These are phyloP conservation scores for Amaranthus hypochondriacus DNA, from an alignment of 148 eudicot genomes.

Conservation along the genomic window DNA sequence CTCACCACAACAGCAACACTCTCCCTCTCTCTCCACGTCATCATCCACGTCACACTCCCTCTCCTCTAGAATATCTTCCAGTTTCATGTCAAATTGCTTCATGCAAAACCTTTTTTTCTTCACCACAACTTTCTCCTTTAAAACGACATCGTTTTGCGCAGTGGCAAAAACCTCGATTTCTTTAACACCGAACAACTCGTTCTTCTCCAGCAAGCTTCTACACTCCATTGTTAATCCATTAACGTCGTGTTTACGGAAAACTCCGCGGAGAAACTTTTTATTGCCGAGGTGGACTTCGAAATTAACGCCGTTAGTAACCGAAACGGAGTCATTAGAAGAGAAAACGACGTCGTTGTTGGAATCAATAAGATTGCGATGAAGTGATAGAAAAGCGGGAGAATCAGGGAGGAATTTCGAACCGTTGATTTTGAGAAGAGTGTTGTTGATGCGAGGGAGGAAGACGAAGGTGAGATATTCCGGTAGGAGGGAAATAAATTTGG, in stretches of 20 bases:
- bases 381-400: slow-evolving; percentile 50
- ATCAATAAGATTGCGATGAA: slow-evolving; percentile 32
- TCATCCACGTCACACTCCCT: slow-evolving; percentile 34
- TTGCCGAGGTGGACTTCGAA: slow-evolving; percentile 54
- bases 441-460: slow-evolving; percentile 52
- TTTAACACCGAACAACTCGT: slow-evolving; percentile 12
- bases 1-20: slow-evolving; percentile 10
- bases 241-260: slow-evolving; percentile 32
- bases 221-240: slow-evolving; percentile 48
- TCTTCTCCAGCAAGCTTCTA: slow-evolving; percentile 16
- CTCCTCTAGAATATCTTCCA: slow-evolving; percentile 42
- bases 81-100: slow-evolving; percentile 44
- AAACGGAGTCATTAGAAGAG: slow-evolving; percentile 35
- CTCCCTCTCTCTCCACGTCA: slow-evolving; percentile 6
- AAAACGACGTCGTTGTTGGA: slow-evolving; percentile 9
- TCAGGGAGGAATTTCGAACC: slow-evolving; percentile 39
- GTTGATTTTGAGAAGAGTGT: slow-evolving; percentile 33
- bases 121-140: slow-evolving; percentile 20
- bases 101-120: slow-evolving; percentile 15
- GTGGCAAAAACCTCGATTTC: slow-evolving; percentile 31
- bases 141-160: slow-evolving; percentile 31
- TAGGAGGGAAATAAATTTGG: not conserved
- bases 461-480: slow-evolving; percentile 45
- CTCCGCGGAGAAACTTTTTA: slow-evolving; percentile 44
- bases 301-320: slow-evolving; percentile 42